Evolutionary conservation across 306 rosid genomes (phyloP), one percentile per base, ranked within the genome.

Genomic region (Canavalia gladiata): DNA sequence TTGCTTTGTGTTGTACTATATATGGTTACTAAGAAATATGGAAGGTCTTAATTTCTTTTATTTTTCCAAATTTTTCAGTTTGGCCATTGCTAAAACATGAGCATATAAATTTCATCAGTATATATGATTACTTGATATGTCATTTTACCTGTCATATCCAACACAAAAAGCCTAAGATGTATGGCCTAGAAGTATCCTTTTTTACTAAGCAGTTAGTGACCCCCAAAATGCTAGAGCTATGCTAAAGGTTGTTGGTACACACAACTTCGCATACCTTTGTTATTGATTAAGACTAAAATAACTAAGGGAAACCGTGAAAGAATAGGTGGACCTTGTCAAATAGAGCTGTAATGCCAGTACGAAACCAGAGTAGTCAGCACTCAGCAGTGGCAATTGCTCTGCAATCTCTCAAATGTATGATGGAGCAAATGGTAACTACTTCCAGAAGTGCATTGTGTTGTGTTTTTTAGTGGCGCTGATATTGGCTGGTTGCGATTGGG

Each of bases 231-330:
- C 34, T 54, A 56, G 39, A 56, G 39, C 37, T 8, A 25, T 56
- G 29, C 54, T 34, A 13, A 74, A 25, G 68, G 29, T 74, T 55
- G 30, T 74, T 10, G 43, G 56, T 43, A 59, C 46, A 42, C 33
- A 42, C 58, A 75, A 30, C 46, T 4, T 73, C 0, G 66, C 3
- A 5, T 9, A 39, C 58, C 50, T 73, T 39, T 28, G 35, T 54
- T n/a, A 25, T 41, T 18, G 25, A 18, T 18, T 34, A 54, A 73
- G 77, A 55, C 66, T 55, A n/a, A 54, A 55, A 55, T 18, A 55
- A 55, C 77, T 60, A 39, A 73, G 66, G 77, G 39, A 72, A 52
- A 8, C 34, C 39, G 46, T 58, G 25, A 58, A 75, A 43, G 46
- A 56, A 39, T 12, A 70, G 71, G 46, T 60, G 4, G 55, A 31